Conservation (phyloP, 192 early-diverging fungal species). For the Linnemannia exigua region DNA sequence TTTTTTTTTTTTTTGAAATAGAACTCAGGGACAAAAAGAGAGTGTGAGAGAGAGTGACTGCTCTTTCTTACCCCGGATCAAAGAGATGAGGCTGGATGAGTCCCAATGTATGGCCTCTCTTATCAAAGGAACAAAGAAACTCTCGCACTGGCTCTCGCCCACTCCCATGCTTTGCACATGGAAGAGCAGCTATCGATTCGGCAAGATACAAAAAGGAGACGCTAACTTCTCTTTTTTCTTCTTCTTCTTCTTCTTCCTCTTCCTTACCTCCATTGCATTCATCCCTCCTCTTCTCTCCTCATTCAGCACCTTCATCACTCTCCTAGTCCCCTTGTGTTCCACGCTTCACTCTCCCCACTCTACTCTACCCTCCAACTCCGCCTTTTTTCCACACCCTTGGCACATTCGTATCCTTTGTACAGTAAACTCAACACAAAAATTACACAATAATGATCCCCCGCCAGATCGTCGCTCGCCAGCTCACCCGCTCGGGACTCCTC, state of each 20-base stretch:
- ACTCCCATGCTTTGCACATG: background rate
- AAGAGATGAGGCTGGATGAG: background rate
- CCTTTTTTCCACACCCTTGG: background rate
- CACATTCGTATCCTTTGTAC: background rate
- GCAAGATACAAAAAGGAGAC: slow-evolving; percentile 1
- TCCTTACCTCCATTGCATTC: background rate
- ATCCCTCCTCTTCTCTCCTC: background rate
- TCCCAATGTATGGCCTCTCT: background rate
- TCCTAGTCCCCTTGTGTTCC: background rate
- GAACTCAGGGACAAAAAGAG: no score
- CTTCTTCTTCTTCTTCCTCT: background rate
- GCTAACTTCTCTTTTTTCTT: background rate
- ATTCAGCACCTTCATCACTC: background rate
- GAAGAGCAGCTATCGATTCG: background rate
- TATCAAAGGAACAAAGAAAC: background rate
- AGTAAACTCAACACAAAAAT: background rate
- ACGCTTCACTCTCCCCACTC: background rate
- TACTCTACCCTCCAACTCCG: no score
- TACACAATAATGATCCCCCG: slow-evolving; percentile 37
- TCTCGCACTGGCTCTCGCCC: background rate
- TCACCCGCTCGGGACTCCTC: slow-evolving; percentile 34
- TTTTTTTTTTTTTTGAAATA: background rate
- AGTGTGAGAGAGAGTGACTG: background rate
- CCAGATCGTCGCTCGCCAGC: slow-evolving; percentile 9
- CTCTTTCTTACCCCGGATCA: slow-evolving; percentile 6